These are phyloP conservation scores for Actinomortierella wolfii DNA, from an alignment of 371 early-diverging fungal genomes.

Conservation along the genomic window DNA sequence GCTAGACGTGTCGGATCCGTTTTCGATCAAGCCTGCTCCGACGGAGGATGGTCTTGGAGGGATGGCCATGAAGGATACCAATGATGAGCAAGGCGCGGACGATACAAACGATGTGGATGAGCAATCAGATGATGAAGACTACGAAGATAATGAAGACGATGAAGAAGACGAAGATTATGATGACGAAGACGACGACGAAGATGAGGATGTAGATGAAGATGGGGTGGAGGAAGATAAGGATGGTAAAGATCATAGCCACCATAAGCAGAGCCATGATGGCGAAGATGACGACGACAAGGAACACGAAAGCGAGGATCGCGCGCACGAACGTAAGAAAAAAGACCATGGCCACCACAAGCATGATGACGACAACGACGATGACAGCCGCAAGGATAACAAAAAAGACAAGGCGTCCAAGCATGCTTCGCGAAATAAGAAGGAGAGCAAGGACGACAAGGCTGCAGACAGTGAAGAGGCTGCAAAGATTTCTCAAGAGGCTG, in stretches of 20 bases:
- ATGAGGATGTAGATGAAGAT: background rate
- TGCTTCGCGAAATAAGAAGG: background rate
- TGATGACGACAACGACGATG: background rate
- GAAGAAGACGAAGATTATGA: background rate
- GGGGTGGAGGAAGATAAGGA: background rate
- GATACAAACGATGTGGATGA: background rate
- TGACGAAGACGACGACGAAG: background rate
- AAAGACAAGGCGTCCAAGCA: background rate
- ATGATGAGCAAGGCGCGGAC: too few relatives aligned
- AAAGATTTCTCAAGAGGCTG: too few relatives aligned
- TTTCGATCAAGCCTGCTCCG: background rate
- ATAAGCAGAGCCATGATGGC: background rate
- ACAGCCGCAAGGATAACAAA: background rate
- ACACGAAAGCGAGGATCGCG: background rate
- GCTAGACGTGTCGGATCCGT: constrained; percentile 22
- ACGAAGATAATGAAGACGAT: background rate
- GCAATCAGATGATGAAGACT: background rate
- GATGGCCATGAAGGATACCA: too few relatives aligned
- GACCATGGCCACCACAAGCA: background rate
- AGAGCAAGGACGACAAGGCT: background rate
- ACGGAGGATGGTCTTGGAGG: too few relatives aligned
- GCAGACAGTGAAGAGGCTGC: too few relatives aligned
- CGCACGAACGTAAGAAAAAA: too few relatives aligned
- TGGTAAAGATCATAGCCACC: background rate
- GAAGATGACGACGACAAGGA: background rate